Evolutionary conservation across 2,329 filamentous ascomycete genomes (phyloP).

Genomic region (Alternaria postmessia): DNA sequence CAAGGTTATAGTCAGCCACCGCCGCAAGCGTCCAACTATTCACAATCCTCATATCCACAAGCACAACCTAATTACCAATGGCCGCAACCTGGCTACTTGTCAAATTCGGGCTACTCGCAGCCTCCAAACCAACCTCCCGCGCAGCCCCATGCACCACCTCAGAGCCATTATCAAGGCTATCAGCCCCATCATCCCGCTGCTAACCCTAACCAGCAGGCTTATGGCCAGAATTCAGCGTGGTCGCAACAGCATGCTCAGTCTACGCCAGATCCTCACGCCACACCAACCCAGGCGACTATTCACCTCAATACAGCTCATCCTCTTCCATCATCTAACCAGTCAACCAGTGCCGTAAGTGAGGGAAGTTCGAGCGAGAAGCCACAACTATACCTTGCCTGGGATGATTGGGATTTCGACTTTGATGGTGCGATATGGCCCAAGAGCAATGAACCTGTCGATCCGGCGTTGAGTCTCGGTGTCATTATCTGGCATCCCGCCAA

Average conservation of each 20-base stretch:
- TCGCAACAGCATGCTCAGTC: slow-evolving; percentile 22
- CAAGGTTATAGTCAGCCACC: slow-evolving; percentile 37
- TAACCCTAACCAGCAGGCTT: slow-evolving; percentile 35
- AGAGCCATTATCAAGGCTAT: slow-evolving; percentile 30
- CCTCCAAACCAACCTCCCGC: slow-evolving; percentile 26
- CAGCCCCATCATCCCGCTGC: slow-evolving; percentile 25
- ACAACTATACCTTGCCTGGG: slow-evolving; percentile 46
- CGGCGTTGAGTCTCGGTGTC: slow-evolving; percentile 55
- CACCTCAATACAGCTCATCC: slow-evolving; percentile 27
- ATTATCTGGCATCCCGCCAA: slow-evolving; percentile 57
- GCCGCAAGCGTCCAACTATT: slow-evolving; percentile 23
- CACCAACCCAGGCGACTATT: slow-evolving; percentile 38
- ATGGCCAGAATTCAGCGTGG: slow-evolving; percentile 37
- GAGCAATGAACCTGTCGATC: slow-evolving; percentile 55
- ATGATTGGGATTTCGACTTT: slow-evolving; percentile 55
- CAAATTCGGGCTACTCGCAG: slow-evolving; percentile 35
- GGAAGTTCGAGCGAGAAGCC: slow-evolving; percentile 31
- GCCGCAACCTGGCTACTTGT: slow-evolving; percentile 33
- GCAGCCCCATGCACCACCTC: slow-evolving; percentile 34
- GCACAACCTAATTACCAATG: slow-evolving; percentile 35
- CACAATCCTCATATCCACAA: slow-evolving; percentile 31
- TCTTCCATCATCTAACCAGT: slow-evolving; percentile 17
- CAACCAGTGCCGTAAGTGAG: slow-evolving; percentile 28
- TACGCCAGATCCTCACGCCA: slow-evolving; percentile 36
- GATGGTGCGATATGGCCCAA: slow-evolving; percentile 56